phyloP scores from a whole-genome alignment of 305 asterid species.

The Solanum aculeatissimum region DNA sequence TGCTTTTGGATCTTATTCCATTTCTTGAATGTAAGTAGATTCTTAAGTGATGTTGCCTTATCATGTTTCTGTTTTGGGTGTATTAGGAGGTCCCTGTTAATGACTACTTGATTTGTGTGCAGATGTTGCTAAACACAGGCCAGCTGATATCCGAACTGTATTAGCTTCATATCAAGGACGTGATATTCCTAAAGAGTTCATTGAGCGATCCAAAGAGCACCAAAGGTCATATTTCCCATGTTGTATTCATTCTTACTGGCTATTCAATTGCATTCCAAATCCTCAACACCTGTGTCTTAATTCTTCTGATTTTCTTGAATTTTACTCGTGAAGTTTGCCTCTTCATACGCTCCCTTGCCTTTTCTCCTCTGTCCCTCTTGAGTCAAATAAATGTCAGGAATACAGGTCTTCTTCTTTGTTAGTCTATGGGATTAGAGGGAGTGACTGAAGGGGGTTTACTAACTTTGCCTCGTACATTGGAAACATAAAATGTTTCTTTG shows the following conservation, averaged over 20 bases:
- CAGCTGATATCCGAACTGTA: conserved; percentile 76
- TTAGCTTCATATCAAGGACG: conserved; percentile 80
- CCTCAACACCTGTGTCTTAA: neutral
- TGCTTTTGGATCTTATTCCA: conserved; percentile 80
- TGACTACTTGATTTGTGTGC: conserved; percentile 21
- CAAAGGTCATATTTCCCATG: conserved; percentile 35
- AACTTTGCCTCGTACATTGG: neutral
- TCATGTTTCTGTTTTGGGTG: neutral
- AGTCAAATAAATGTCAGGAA: neutral
- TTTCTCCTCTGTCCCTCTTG: neutral
- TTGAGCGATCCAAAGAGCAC: conserved; percentile 72
- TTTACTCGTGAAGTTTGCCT: neutral
- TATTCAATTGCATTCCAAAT: neutral
- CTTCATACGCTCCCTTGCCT: neutral
- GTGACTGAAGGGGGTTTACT: neutral
- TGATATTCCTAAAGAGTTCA: conserved; percentile 81
- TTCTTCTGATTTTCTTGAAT: neutral
- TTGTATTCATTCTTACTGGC: neutral
- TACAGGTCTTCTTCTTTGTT: neutral
- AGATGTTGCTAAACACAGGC: conserved; percentile 82
- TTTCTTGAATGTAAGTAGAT: conserved; percentile 77
- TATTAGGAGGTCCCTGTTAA: neutral
- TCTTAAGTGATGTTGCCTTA: neutral
- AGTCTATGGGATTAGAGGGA: neutral
- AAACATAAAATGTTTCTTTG: neutral